These are phyloP conservation scores for Neonectria ditissima DNA, from an alignment of 2,329 filamentous ascomycete species.

Conservation along the genomic window DNA sequence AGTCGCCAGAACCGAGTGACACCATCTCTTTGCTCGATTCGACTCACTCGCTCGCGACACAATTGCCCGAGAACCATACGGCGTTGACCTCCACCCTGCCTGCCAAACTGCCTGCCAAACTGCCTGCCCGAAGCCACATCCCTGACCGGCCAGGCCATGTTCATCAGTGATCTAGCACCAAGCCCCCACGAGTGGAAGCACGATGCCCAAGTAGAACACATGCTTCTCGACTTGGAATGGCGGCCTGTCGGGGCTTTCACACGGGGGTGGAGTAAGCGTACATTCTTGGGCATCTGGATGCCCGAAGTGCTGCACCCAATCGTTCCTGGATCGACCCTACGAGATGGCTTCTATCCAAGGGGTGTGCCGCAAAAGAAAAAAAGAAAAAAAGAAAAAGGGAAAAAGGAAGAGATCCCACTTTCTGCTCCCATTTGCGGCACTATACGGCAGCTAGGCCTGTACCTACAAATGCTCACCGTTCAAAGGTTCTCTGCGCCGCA, in stretches of 20 bases:
- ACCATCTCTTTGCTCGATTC: neutral
- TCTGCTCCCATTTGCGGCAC: neutral
- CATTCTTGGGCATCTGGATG: constrained; percentile 4
- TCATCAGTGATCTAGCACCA: neutral
- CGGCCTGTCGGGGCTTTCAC: constrained; percentile 15
- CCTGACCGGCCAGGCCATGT: constrained; percentile 7
- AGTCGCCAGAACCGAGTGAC: neutral
- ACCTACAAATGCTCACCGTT: neutral
- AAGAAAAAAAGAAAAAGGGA: neutral
- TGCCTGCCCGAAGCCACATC: constrained; percentile 16
- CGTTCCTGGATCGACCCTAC: constrained; percentile 4
- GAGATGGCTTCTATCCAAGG: constrained; percentile 7
- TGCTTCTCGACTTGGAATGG: constrained; percentile 25
- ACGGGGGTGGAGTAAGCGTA: constrained; percentile 20
- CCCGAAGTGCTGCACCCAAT: constrained; percentile 14
- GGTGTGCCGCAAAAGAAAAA: constrained; percentile 1
- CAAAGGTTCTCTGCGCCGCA: constrained; percentile 26
- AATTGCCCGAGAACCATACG: constrained; percentile 10
- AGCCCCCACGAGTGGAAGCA: constrained; percentile 13
- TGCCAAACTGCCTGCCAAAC: no score
- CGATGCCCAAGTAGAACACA: constrained; percentile 16
- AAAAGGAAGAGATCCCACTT: neutral
- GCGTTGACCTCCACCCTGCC: constrained; percentile 6
- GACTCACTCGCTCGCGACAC: neutral
- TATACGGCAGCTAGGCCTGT: neutral